Percentiles rank a stretch among this genome's conserved stretches.
Evolutionary conservation across 805 yeast species (phyloP).

Genomic region (Cyberlindnera lachancei): DNA sequence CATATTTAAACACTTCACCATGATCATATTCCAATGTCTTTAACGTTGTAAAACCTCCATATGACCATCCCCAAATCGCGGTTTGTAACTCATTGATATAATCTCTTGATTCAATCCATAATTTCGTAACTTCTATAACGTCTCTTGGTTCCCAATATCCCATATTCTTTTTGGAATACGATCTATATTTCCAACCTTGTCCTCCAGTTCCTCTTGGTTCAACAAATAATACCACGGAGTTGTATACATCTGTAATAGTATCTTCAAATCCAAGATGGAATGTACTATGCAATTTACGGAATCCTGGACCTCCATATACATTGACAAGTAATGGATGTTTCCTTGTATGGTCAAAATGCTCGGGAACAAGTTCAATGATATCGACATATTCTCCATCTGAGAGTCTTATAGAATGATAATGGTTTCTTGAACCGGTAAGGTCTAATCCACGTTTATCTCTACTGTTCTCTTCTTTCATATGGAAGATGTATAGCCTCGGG

Average conservation of each 20-base stretch:
- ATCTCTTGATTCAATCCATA: slow-evolving; percentile 35
- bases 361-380: slow-evolving; percentile 58
- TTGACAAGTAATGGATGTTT: slow-evolving; percentile 61
- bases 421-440: slow-evolving; percentile 10
- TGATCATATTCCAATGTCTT: slow-evolving; percentile 65
- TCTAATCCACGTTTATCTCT: slow-evolving; percentile 9
- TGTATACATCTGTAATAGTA: slow-evolving; percentile 45
- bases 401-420: slow-evolving; percentile 17
- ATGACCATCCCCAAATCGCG: slow-evolving; percentile 86
- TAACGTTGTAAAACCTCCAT: slow-evolving; percentile 73
- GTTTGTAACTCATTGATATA: slow-evolving; percentile 47
- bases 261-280: slow-evolving; percentile 52
- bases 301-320: slow-evolving; percentile 80
- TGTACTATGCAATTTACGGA: slow-evolving; percentile 44
- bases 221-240: slow-evolving; percentile 55
- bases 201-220: slow-evolving; percentile 86
- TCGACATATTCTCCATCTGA: slow-evolving; percentile 30
- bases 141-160: slow-evolving; percentile 80
- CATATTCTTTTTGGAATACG: slow-evolving; percentile 47
- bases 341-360: slow-evolving; percentile 36
- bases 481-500: slow-evolving; percentile 12
- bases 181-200: slow-evolving; percentile 58
- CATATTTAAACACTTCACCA: slow-evolving; percentile 59
- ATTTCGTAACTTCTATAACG: slow-evolving; percentile 41
- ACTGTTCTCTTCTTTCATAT: slow-evolving; percentile 4